Evolutionary conservation across 306 rosid species (phyloP), one percentile per base, ranked within the genome.

Genomic region (Dryas octopetala): DNA sequence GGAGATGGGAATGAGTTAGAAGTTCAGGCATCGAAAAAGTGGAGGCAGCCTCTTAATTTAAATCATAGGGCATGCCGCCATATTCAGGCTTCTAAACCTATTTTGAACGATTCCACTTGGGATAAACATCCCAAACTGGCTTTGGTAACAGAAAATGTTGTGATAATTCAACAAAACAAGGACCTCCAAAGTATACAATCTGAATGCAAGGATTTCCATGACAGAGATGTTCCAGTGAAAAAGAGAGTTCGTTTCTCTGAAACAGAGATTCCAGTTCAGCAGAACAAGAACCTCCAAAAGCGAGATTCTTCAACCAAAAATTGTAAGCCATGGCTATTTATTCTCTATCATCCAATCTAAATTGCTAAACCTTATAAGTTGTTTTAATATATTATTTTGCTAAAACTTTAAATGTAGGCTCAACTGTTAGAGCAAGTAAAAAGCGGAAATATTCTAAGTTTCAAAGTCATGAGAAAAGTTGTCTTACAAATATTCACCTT

Each of bases 191-290:
- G 62, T 76, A 44, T 76, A 63, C 88, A 63, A 53, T 54, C 71
- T 38, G 74, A 76, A 44, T 32, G 73, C 79, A 73, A 72, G 67
- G 75, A 74, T 73, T 28, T 70, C 71, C 79, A 13, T 74, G 78
- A 81, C 50, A 71, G 66, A 76, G 70, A 66, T 79, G 77, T 80
- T 80, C 55, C 73, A 73, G 86, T 54, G 48, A 79, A 67, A 82
- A 91, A 85, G 82, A 85, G 81, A 71, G 97, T 91, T 60, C 87
- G 55, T 71, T 91, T 91, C 84, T 76, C 82, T 68, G 93, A 83
- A 83, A 79, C 85, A 73, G 87, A 75, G 62, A 86, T 79, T 50
- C 85, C 78, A 72, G 75, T 77, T 78, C 80, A 53, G 68, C 81
- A 5, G 41, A 86, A 84, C 53, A 84, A 83, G 78, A 80, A 81